These are phyloP conservation scores for Metschnikowia dekortorum DNA, from an alignment of 805 yeast genomes.

Conservation along the genomic window DNA sequence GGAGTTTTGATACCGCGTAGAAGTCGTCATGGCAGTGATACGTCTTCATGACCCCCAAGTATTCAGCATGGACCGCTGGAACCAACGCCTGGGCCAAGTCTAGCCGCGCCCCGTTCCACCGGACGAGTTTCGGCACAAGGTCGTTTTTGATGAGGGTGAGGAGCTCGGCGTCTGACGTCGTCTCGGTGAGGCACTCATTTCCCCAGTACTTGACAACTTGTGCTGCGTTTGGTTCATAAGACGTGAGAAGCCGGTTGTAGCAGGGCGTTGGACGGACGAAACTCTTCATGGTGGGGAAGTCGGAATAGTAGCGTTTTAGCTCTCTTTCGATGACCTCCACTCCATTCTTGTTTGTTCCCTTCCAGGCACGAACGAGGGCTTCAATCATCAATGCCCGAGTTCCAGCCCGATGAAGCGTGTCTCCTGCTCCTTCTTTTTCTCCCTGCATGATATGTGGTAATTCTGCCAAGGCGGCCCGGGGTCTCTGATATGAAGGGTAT, in stretches of 20 bases:
- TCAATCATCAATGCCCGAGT: not conserved
- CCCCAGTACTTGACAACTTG: not conserved
- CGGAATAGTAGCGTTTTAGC: not conserved
- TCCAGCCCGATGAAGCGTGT: not conserved
- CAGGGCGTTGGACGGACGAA: not conserved
- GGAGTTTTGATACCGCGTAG: not conserved
- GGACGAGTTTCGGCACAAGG: not conserved
- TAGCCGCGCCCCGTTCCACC: not conserved
- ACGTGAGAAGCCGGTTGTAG: not conserved
- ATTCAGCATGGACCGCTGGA: not conserved
- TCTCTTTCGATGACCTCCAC: not conserved
- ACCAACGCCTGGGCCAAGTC: not conserved
- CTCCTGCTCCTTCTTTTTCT: not conserved
- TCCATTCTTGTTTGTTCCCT: not conserved
- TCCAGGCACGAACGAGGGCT: not conserved
- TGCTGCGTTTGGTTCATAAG: not conserved
- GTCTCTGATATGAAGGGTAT: too few species aligned
- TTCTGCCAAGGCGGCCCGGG: too few species aligned
- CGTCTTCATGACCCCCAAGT: not conserved
- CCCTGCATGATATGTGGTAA: too few species aligned
- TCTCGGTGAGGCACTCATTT: not conserved
- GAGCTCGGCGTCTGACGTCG: not conserved
- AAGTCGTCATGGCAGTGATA: not conserved
- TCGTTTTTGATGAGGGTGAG: not conserved
- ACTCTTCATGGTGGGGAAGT: not conserved